phyloP scores from a whole-genome alignment of 441 rosid genomes.

The Pelargonium fulgidum region DNA sequence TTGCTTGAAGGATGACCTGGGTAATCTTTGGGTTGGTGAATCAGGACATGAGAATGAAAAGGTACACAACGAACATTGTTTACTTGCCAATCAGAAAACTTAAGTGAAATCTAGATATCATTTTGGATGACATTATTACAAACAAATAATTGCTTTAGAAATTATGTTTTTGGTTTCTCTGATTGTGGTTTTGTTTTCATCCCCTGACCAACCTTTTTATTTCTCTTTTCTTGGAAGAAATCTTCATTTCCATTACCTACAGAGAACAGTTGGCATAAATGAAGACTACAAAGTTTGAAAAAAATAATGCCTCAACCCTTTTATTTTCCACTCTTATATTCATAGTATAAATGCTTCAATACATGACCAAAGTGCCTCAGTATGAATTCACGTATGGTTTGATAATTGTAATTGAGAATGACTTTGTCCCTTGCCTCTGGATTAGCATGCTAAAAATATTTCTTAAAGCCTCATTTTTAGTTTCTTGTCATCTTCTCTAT shows the following conservation, averaged over 20 bases:
- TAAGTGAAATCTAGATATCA: neutral
- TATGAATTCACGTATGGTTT: neutral
- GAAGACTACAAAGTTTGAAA: too few relatives aligned
- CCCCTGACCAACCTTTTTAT: neutral
- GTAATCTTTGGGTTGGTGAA: conserved; percentile 98
- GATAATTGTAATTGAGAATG: neutral
- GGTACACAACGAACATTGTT: conserved; percentile 28
- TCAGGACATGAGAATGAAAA: conserved; percentile 95
- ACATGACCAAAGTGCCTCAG: neutral
- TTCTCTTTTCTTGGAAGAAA: neutral
- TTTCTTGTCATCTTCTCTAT: too few relatives aligned
- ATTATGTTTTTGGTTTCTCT: neutral
- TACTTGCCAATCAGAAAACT: neutral
- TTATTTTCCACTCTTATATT: neutral
- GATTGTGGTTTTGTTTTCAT: neutral
- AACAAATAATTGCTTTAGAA: too few relatives aligned
- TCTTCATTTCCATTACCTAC: neutral
- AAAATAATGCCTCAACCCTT: too few relatives aligned
- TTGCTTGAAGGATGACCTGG: conserved; percentile 81
- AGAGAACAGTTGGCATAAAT: neutral
- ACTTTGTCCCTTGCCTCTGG: neutral
- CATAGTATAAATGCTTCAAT: neutral
- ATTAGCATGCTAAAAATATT: too few relatives aligned
- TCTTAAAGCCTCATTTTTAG: neutral
- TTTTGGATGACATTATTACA: neutral